Conservation (phyloP, 345 rosid species). For the Raphanus raphanistrum region DNA sequence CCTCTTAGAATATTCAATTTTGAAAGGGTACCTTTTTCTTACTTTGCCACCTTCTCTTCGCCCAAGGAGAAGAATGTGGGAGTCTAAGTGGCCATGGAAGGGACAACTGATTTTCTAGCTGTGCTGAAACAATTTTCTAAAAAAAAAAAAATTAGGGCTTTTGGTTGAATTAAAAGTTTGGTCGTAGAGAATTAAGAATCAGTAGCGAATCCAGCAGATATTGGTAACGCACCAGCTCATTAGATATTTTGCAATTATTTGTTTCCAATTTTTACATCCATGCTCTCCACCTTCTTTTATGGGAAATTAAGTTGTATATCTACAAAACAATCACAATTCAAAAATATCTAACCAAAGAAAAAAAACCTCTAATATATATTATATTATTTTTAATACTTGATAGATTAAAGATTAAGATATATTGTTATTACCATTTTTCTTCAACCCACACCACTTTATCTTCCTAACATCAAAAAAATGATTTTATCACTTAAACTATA, state of each 20-base stretch:
- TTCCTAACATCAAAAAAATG: too few species aligned
- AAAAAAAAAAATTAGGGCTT: conserved; percentile 15
- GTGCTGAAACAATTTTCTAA: conserved; percentile 15
- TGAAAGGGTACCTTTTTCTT: conserved; percentile 18
- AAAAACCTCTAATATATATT: too few species aligned
- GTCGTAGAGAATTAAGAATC: conserved; percentile 1
- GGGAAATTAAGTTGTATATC: too few species aligned
- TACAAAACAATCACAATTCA: too few species aligned
- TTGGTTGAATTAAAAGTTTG: neutral
- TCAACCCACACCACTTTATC: too few species aligned
- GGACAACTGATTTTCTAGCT: neutral
- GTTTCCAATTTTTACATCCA: neutral
- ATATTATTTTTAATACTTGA: too few species aligned
- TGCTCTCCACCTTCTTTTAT: conserved; percentile 6
- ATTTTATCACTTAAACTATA: too few species aligned
- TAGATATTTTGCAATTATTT: neutral
- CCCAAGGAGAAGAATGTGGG: neutral
- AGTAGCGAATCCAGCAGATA: conserved; percentile 20
- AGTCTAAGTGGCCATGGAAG: neutral
- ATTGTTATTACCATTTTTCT: too few species aligned
- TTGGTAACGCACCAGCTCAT: conserved; percentile 25
- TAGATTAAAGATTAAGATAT: too few species aligned
- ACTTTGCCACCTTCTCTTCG: conserved; percentile 25
- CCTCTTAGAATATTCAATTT: conserved; percentile 4
- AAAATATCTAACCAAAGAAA: too few species aligned